Evolutionary conservation across 257 asterid genomes (phyloP).

Genomic region (Orobanche coerulescens): DNA sequence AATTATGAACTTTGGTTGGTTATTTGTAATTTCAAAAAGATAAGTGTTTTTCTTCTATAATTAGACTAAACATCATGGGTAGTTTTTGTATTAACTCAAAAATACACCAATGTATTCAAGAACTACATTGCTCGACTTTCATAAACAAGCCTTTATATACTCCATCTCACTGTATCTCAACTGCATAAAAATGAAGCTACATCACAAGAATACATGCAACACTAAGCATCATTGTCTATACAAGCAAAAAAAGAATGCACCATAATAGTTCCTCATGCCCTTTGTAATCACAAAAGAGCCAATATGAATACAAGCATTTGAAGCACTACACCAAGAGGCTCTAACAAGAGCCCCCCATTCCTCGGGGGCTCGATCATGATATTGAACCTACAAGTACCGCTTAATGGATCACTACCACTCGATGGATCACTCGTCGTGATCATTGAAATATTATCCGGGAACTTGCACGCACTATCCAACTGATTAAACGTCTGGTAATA

Average conservation of each 20-base stretch:
- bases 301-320: constrained; percentile 28
- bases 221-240: constrained; percentile 5
- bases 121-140: no score
- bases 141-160: background rate
- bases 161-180: background rate
- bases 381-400: constrained; percentile 47
- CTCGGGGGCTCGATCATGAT: constrained; percentile 43
- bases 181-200: background rate
- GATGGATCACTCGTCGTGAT: constrained; percentile 54
- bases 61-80: background rate
- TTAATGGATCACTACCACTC: constrained; percentile 48
- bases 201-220: background rate
- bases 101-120: background rate
- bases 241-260: constrained; percentile 22
- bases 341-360: constrained; percentile 22
- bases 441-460: constrained; percentile 48
- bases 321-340: constrained; percentile 24
- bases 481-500: constrained; percentile 57
- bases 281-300: constrained; percentile 22
- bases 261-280: background rate
- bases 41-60: no score
- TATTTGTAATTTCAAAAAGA: background rate
- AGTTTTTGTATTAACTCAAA: background rate
- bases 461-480: constrained; percentile 49
- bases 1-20: no score